Base-by-base conservation (phyloP, 2,329 filamentous ascomycete species). In the Bertia moriformis region DNA sequence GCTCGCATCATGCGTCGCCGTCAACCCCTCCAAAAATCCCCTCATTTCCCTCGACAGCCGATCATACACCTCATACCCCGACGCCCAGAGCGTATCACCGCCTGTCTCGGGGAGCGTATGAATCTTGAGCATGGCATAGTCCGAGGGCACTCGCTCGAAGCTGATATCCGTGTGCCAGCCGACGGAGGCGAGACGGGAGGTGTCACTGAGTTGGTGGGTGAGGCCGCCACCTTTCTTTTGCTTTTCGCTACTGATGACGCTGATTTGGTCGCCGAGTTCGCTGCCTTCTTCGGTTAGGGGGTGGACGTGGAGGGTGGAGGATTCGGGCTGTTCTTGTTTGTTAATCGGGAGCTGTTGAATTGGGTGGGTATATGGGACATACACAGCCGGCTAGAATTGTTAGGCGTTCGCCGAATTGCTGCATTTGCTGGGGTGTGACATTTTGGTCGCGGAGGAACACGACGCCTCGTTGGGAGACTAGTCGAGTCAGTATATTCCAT, bases 111-210 rank as follows among this genome's bases (percentile, higher is more conserved):
- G 67, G 0, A 69, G 50, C 3, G 61, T 58, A 37, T 63, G 56
- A 14, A 71, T 63, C 36, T 69, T 65, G 29, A 73, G 58, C 38
- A 67, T 65, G 10, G 68, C 66, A 49, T 70, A 71, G 43, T 71
- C 68, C 7, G 65, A 65, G 1, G 68, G 67, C 1, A 67, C 61
- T 1, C 59, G 60, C 51, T 73, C 69, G 43, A 72, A 72, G 2
- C 64, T 65, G 41, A 71, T 68, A 43, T 72, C 69, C 15, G 63
- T 59, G 44, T 72, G 67, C 67, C 69, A 72, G 10, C 59, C 64
- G 38, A 45, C 53, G 48, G 57, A 60, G 19, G 66, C 66, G 39
- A 63, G 64, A 17, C 65, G 59, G 46, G 60, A 65, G 35, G 65
- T 63, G 45, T 67, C 66, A 46, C 61, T 69, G 42, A 67, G 55